Evolutionary conservation across 2,329 filamentous ascomycete species (phyloP).

Genomic region (Microcera coccophila): DNA sequence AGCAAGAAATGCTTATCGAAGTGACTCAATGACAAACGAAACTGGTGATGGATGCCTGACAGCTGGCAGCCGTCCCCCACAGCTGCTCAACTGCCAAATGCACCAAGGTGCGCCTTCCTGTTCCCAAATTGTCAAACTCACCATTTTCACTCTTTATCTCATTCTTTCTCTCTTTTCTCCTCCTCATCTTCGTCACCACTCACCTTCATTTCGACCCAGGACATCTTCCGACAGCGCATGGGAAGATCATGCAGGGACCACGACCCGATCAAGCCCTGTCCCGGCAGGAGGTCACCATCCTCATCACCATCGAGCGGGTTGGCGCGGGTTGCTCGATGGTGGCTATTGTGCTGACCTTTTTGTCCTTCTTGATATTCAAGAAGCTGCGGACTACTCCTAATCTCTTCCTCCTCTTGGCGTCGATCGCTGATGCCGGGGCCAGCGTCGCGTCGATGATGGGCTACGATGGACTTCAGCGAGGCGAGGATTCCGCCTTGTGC

Average conservation of each 20-base stretch:
- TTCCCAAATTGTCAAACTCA: too few relatives aligned
- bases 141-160: not conserved
- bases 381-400: slow-evolving; percentile 55
- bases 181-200: not conserved
- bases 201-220: not conserved
- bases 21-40: too few relatives aligned
- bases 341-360: slow-evolving; percentile 47
- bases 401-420: slow-evolving; percentile 41
- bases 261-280: slow-evolving; percentile 25
- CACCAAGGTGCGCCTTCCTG: not conserved
- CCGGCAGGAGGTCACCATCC: slow-evolving; percentile 37
- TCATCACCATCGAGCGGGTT: slow-evolving; percentile 50
- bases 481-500: slow-evolving; percentile 55
- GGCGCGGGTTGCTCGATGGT: slow-evolving; percentile 53
- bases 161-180: not conserved
- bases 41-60: too few relatives aligned
- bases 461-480: slow-evolving; percentile 56
- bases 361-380: slow-evolving; percentile 48
- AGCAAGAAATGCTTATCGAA: too few relatives aligned
- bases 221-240: not conserved
- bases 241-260: slow-evolving; percentile 16
- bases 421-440: slow-evolving; percentile 46
- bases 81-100: not conserved
- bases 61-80: not conserved
- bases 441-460: slow-evolving; percentile 67